Evolutionary conservation across 176 grass and related monocot species (phyloP), one percentile per base, ranked within the genome.

Genomic region (Elaeis guineensis): DNA sequence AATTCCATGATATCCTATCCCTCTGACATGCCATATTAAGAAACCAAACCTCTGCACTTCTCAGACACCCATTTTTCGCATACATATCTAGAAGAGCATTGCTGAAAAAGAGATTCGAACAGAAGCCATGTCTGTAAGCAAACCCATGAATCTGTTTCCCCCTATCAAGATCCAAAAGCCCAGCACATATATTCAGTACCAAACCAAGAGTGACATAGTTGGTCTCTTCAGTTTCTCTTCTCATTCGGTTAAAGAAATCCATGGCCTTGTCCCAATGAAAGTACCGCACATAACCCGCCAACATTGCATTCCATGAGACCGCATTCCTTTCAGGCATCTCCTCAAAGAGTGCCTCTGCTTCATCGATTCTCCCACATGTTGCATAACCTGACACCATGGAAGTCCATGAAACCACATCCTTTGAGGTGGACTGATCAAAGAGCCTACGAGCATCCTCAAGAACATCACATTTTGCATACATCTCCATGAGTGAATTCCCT

Each of bases 261-360:
- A 92, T 81, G 62, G 85, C 82, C 70, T 77, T 81, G 64, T 73
- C 83, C 79, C 83, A 79, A 74, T 75, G 65, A 67, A 55, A 69
- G 21, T 62, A 83, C 29, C 64, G 86, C 28, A 81, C 32, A 66
- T 89, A 89, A 17, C 81, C 81, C 12, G 53, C 83, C 55, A 98
- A 72, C 87, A 98, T 85, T 54, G 93, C 78, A 69, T 98, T 98
- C 88, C 93, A 98, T 5, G 82, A 89, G 25, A 98, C 82, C 1
- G 92, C 63, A 72, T 89, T 98, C 28, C 55, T 75, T 4, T 86
- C 70, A 70, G 83, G 59, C 88, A 98, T 98, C 21, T 75, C 53
- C 30, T 86, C 52, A 17, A 89, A 92, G n/a, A 92, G 39, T 26
- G 56, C 49, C 61, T 83, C 83, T 29, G 93, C 93, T 50, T 92